phyloP scores from a whole-genome alignment of 345 rosid species.

The Boechera divaricarpa region DNA sequence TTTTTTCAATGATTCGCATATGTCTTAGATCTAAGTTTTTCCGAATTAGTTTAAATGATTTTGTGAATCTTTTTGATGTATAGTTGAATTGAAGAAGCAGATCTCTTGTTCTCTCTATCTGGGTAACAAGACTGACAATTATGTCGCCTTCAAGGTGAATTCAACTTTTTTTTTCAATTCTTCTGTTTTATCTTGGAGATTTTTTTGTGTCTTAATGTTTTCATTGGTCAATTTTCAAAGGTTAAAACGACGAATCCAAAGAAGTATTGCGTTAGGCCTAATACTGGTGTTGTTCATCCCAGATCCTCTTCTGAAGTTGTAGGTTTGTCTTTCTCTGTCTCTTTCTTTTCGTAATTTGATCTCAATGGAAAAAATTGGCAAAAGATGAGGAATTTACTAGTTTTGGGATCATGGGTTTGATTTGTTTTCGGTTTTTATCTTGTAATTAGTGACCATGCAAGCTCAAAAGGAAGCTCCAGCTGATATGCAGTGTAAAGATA shows the following conservation, averaged over 20 bases:
- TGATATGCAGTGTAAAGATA: constrained; percentile 92
- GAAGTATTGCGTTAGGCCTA: constrained; percentile 87
- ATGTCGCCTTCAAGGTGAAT: constrained; percentile 82
- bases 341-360: neutral
- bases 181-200: neutral
- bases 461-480: constrained; percentile 81
- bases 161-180: neutral
- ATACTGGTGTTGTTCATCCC: constrained; percentile 80
- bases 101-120: constrained; percentile 76
- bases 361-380: neutral
- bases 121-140: constrained; percentile 64
- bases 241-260: constrained; percentile 93
- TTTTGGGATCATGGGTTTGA: constrained; percentile 22
- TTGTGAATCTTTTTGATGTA: constrained; percentile 6
- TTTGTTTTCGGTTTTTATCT: constrained; percentile 16
- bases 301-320: constrained; percentile 73
- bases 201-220: constrained; percentile 28
- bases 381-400: neutral
- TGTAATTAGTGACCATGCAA: constrained; percentile 82
- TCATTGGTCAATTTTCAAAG: constrained; percentile 38
- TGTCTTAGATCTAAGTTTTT: constrained; percentile 28
- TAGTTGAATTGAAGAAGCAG: constrained; percentile 85
- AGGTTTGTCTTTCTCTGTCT: constrained; percentile 49
- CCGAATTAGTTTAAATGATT: constrained; percentile 13
- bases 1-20: neutral